Base-by-base conservation (phyloP, 768 basidiomycete species). In the Heimioporus sp. region DNA sequence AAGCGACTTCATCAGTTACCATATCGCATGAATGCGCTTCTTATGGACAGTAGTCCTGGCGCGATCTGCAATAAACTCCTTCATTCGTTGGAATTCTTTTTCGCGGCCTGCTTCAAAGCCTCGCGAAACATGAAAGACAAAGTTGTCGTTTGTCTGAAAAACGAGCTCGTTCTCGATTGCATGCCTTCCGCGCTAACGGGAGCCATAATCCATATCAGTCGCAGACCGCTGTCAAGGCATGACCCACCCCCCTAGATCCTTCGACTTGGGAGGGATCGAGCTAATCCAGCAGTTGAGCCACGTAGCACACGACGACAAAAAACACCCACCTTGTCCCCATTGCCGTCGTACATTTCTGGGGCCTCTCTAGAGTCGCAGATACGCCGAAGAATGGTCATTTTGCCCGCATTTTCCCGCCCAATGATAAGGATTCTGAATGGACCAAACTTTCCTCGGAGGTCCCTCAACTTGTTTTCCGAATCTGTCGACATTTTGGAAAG, bases 1-100 rank as follows among this genome's bases (percentile, higher is more conserved):
- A 7, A 36, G 35, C 2, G 16, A 12, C 11, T 15, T 5, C 35
- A 5, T 16, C 2, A n/a, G 1, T 15, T 17, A 46, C 54, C 54
- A 54, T 20, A 55, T 55, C 10, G 50, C 45, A 2, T 55, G 53
- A 19, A 55, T 16, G 11, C 45, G 50, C 7, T 55, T 47, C 35
- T 55, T 43, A 40, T 53, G 51, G 20, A 24, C 1, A 2, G 40
- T 21, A 1, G 45, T 53, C 17, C 46, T 35, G 0, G 45, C 54
- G 17, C 53, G 43, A 15, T 52, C 49, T 2, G 13, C 31, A 10
- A 52, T 52, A 21, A 54, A 54, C 3, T 53, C 19, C 41, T 55
- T 55, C 45, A 43, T 32, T 4, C 17, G 11, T 45, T 38, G 12
- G 32, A 47, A 53, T 24, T 55, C 40, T 0, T 47, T 42, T 17